These are phyloP conservation scores for Sporothrix humicola DNA, from an alignment of 2,329 filamentous ascomycete species.

Conservation along the genomic window DNA sequence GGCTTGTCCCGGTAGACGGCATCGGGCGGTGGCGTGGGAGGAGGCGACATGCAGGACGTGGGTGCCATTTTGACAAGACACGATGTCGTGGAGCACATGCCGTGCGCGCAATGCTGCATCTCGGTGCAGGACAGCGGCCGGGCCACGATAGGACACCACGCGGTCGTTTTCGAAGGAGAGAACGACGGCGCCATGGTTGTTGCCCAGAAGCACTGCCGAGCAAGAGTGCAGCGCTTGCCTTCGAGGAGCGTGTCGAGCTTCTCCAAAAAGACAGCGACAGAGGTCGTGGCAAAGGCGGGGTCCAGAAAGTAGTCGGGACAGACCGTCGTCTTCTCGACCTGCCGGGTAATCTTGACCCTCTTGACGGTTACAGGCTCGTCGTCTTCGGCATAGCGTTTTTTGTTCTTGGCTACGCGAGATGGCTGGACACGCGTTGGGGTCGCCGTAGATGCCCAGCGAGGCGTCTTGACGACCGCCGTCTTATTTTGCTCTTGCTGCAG, in stretches of 20 bases:
- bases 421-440: slow-evolving; percentile 34
- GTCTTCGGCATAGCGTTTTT: slow-evolving; percentile 22
- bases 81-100: not conserved
- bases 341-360: not conserved
- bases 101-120: slow-evolving; percentile 32
- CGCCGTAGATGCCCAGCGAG: not conserved
- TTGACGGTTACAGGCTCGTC: not conserved
- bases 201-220: slow-evolving; percentile 13
- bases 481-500: not conserved
- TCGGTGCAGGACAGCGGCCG: slow-evolving; percentile 33
- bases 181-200: not conserved
- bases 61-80: not conserved
- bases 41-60: slow-evolving; percentile 23
- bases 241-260: slow-evolving; percentile 14
- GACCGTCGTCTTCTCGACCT: too few species aligned
- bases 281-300: not conserved
- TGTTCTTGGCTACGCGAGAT: slow-evolving; percentile 31
- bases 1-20: slow-evolving; percentile 11
- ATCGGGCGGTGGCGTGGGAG: not conserved
- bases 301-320: not conserved
- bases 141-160: slow-evolving; percentile 34
- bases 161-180: not conserved
- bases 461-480: not conserved
- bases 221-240: not conserved
- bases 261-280: not conserved